These are phyloP conservation scores for Adansonia madagascariensis DNA, from an alignment of 441 rosid species.

Conservation along the genomic window DNA sequence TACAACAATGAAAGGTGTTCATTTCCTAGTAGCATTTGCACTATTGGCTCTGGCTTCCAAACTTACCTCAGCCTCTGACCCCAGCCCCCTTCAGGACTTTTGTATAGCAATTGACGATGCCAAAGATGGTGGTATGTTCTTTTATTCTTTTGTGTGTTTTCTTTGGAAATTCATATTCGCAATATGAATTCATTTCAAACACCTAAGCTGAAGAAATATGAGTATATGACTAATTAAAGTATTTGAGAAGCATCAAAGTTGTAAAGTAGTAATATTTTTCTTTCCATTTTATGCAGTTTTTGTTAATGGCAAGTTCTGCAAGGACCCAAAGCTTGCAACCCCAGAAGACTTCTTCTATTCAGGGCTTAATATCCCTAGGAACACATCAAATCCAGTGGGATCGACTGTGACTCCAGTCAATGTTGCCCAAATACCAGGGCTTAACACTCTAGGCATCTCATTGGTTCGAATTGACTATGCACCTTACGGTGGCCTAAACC, in stretches of 20 bases:
- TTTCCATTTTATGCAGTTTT: not conserved
- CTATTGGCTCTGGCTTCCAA: slow-evolving; percentile 28
- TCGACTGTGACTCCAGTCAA: not conserved
- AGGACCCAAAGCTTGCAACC: not conserved
- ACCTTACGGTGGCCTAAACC: not conserved
- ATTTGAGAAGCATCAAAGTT: not conserved
- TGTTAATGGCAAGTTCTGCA: slow-evolving; percentile 13
- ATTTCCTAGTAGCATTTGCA: slow-evolving; percentile 19
- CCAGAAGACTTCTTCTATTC: not conserved
- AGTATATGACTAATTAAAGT: not conserved
- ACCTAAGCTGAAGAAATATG: no score
- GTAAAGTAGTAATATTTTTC: not conserved
- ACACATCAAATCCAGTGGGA: slow-evolving; percentile 3
- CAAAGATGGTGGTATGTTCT: not conserved
- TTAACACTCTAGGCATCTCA: not conserved
- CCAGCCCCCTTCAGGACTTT: slow-evolving; percentile 41
- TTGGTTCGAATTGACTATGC: not conserved
- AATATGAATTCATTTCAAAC: no score
- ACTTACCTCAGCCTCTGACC: slow-evolving; percentile 33
- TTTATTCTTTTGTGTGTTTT: not conserved
- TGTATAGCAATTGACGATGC: not conserved
- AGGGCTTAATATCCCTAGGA: not conserved
- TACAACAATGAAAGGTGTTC: slow-evolving; percentile 13
- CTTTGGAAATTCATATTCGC: not conserved
- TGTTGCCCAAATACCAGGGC: not conserved